phyloP scores from a whole-genome alignment of 352 stramenopile genomes.

The Globisporangium radiosum region DNA sequence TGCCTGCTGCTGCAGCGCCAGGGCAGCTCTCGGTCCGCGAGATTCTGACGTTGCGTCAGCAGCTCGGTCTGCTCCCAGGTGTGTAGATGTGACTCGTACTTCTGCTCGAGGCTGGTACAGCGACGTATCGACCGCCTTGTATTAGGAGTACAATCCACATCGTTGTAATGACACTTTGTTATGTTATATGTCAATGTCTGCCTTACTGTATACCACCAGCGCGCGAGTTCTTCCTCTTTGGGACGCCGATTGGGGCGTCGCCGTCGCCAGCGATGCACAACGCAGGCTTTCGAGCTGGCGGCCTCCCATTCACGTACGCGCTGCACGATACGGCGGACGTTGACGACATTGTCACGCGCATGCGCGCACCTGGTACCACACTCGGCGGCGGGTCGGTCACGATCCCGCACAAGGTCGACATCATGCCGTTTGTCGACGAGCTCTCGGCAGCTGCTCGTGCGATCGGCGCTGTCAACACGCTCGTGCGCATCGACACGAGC shows the following conservation, averaged over 20 bases:
- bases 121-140: conserved; percentile 8
- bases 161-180: no score
- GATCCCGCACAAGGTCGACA: conserved; percentile 96
- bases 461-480: conserved; percentile 99
- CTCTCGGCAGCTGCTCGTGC: conserved; percentile 88
- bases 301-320: conserved; percentile 89
- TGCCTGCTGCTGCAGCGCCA: conserved; percentile 91
- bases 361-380: conserved; percentile 23
- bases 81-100: conserved; percentile 23
- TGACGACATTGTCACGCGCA: conserved; percentile 32
- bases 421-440: conserved; percentile 92
- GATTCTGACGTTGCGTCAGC: conserved; percentile 86
- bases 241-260: conserved; percentile 93
- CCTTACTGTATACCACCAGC: conserved; percentile 14
- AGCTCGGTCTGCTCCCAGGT: conserved; percentile 82
- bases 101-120: no score
- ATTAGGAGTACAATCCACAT: neutral
- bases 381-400: conserved; percentile 96
- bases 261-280: conserved; percentile 97
- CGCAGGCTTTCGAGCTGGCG: conserved; percentile 84
- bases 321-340: conserved; percentile 67
- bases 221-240: conserved; percentile 93
- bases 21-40: conserved; percentile 94
- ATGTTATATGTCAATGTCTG: neutral
- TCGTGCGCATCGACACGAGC: conserved; percentile 73